A percentile compares a stretch with the other conserved stretches of the same genome.
phyloP scores from a whole-genome alignment of 495 filamentous ascomycete species.

The Penicillium antarcticum region DNA sequence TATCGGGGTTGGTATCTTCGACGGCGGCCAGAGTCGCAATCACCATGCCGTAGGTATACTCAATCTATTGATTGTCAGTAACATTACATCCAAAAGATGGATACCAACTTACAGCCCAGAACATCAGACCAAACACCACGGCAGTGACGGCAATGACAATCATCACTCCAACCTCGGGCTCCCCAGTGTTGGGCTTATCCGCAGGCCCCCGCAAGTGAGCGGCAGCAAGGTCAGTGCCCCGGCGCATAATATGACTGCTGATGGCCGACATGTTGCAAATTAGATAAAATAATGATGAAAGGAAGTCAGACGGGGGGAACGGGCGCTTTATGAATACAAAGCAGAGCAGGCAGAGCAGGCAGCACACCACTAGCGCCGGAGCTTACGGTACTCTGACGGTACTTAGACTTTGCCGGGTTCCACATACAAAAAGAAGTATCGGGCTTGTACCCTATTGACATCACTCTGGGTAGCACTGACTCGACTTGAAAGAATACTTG shows the following conservation, averaged over 20 bases:
- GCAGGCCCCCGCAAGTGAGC: background rate
- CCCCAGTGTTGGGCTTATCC: background rate
- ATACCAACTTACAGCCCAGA: constrained; percentile 9
- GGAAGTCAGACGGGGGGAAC: background rate
- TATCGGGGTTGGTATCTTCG: constrained; percentile 58
- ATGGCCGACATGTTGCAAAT: constrained; percentile 11
- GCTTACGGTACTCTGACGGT: constrained; percentile 1
- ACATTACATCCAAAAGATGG: background rate
- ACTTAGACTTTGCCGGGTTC: background rate
- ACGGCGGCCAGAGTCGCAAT: constrained; percentile 59
- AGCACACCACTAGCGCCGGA: constrained; percentile 7
- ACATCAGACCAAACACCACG: background rate
- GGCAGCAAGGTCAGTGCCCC: constrained; percentile 10
- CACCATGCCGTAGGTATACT: constrained; percentile 58
- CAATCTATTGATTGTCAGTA: constrained; percentile 24
- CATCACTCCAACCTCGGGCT: constrained; percentile 4
- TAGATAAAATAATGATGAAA: background rate
- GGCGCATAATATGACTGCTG: constrained; percentile 5
- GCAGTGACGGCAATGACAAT: background rate
- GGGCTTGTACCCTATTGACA: background rate
- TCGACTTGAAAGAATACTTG: too few relatives aligned
- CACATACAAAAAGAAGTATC: background rate
- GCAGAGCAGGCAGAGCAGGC: constrained; percentile 1
- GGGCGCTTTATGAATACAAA: constrained; percentile 8
- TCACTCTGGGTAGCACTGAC: too few relatives aligned